Evolutionary conservation across 768 basidiomycete genomes (phyloP), one percentile per base, ranked within the genome.

Genomic region (Boletus pseudo-olivaceus): DNA sequence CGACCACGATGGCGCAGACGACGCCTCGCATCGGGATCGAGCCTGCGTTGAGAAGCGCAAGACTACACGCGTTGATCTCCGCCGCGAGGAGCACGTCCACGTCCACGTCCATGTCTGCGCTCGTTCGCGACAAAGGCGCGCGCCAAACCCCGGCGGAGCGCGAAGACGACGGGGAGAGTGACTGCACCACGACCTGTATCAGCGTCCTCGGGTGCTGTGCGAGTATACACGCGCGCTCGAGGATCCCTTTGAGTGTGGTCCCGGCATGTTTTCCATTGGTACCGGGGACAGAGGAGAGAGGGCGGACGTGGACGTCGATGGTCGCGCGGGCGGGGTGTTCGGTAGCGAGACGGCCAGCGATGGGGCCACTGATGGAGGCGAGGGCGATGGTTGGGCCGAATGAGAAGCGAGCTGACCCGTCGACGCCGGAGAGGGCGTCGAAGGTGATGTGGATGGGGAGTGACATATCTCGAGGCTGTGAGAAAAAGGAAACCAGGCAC

Each of bases 331-430:
- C 84, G 10, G 90, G 81, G 30, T 82, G 78, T 72, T 93, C 92
- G 8, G 79, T 69, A 4, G 82, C 80, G 8, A 84, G 74, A 17
- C 89, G 78, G 46, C 86, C 86, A 58, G 92, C 84, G 42, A 92
- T 85, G 19, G 92, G 92, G 0, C 92, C 91, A 14, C 88, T 89
- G 34, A 91, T 67, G 5, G 90, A 90, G 8, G 86, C 82, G 19
- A 91, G 68, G 4, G 83, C 87, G 67, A 61, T 52, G 47, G 51
- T 55, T 19, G 46, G n/a, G 10, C 35, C 61, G 19, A 53, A 56
- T 0, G 55, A 81, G 62, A 91, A 92, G 26, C 83, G 76, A 2
- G 87, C 88, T 4, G 88, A 90, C 1, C 88, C 88, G 57, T 92
- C 90, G 20, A 84, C 86, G 47, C 86, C 77, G n/a, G 83, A 81